Evolutionary conservation across 2,329 filamentous ascomycete genomes (phyloP).

Genomic region (Blastomyces emzantsi): DNA sequence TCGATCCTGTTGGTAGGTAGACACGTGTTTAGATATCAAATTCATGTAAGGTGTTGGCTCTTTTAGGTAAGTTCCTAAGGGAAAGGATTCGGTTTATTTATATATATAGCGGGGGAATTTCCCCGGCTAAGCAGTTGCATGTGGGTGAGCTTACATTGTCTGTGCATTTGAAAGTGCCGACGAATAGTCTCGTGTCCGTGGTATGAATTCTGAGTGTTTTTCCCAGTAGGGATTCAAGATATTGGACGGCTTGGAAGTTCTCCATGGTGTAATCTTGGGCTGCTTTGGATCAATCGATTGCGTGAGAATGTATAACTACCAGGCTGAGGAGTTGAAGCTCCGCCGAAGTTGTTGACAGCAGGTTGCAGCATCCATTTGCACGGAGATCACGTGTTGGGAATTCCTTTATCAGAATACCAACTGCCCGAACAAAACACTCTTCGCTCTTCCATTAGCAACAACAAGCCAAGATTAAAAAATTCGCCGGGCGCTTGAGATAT

Average conservation of each 20-base stretch:
- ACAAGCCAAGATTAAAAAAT: too few species aligned
- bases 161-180: constrained; percentile 88
- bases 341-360: background rate
- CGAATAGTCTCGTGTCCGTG: constrained; percentile 78
- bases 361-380: background rate
- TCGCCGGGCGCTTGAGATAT: too few species aligned
- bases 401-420: too few species aligned
- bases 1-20: constrained; percentile 51
- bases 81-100: background rate
- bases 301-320: too few species aligned
- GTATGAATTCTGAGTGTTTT: constrained; percentile 71
- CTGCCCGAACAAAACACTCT: too few species aligned
- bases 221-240: constrained; percentile 56
- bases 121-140: background rate
- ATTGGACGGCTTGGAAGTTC: constrained; percentile 29
- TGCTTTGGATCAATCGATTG: background rate
- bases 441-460: too few species aligned
- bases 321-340: background rate
- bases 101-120: background rate
- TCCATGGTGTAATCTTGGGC: constrained; percentile 24
- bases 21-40: background rate
- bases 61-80: background rate
- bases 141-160: constrained; percentile 57
- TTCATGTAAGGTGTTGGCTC: background rate
- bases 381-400: background rate